Percentiles rank a stretch among this genome's conserved stretches.
Evolutionary conservation across 225 moss, liverwort and hornwort species (phyloP).

Genomic region (Neckera pumila): DNA sequence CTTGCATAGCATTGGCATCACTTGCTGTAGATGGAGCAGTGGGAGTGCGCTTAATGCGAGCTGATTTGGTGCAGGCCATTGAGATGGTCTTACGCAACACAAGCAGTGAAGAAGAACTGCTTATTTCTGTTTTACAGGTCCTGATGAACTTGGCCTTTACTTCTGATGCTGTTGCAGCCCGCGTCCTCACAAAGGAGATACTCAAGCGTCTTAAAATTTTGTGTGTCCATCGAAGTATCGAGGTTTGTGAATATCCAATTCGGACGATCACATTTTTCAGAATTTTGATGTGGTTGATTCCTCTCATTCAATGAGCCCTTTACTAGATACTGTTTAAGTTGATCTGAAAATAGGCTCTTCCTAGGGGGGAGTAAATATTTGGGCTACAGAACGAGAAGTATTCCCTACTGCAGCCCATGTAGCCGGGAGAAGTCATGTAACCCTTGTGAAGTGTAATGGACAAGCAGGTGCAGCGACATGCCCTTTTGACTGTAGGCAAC

Average conservation of each 20-base stretch:
- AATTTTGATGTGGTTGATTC: neutral
- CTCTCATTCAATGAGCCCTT: neutral
- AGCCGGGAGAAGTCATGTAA: neutral
- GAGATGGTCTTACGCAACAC: constrained; percentile 83
- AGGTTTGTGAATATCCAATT: constrained; percentile 39
- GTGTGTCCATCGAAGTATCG: constrained; percentile 65
- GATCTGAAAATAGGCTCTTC: neutral
- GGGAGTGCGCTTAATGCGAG: constrained; percentile 97
- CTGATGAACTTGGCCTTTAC: constrained; percentile 95
- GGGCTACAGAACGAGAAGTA: neutral
- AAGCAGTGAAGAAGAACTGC: constrained; percentile 58
- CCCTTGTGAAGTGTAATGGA: constrained; percentile 7
- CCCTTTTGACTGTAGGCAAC: constrained; percentile 86
- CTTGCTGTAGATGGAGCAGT: constrained; percentile 96
- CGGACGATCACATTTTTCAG: neutral
- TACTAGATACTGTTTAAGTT: neutral
- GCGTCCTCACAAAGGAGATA: constrained; percentile 93
- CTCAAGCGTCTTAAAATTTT: constrained; percentile 86
- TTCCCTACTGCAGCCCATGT: neutral
- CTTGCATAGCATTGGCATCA: constrained; percentile 91
- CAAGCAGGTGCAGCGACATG: constrained; percentile 88
- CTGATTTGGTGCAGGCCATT: constrained; percentile 98
- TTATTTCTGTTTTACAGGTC: constrained; percentile 93
- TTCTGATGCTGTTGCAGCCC: constrained; percentile 92
- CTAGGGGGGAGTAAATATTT: neutral